Percentiles rank a stretch among this genome's conserved stretches.
Evolutionary conservation across 1,284 basidiomycete species (phyloP).

Genomic region (Rhodotorula glutinis): DNA sequence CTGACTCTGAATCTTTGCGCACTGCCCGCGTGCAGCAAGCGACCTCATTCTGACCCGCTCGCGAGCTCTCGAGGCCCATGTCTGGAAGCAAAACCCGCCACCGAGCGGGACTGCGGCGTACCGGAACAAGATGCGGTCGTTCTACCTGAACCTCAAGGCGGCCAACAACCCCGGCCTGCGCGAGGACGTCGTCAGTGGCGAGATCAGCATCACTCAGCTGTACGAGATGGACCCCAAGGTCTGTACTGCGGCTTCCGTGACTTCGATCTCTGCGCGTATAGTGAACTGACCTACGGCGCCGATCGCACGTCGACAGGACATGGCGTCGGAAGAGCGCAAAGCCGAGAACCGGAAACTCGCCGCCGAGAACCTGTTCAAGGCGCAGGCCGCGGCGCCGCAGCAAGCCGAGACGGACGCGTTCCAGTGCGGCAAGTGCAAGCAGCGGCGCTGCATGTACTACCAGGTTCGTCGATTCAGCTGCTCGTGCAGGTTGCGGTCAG

Average conservation of each 20-base stretch:
- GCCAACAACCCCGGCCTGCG: conserved; percentile 86
- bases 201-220: conserved; percentile 72
- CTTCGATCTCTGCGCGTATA: conserved; percentile 57
- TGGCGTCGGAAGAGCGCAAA: conserved; percentile 90
- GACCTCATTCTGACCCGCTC: conserved; percentile 32
- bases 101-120: conserved; percentile 55
- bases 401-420: conserved; percentile 95
- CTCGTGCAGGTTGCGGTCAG: neutral
- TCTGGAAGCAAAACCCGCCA: conserved; percentile 26
- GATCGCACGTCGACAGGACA: conserved; percentile 60
- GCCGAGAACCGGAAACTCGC: conserved; percentile 76
- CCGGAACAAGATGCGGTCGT: conserved; percentile 78
- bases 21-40: conserved; percentile 13
- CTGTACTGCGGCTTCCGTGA: conserved; percentile 57
- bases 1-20: conserved; percentile 20
- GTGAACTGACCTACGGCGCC: neutral
- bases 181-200: conserved; percentile 77
- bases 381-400: conserved; percentile 77
- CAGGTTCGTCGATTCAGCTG: conserved; percentile 52
- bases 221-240: conserved; percentile 38
- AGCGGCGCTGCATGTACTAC: conserved; percentile 85
- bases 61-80: conserved; percentile 30
- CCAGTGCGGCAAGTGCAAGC: conserved; percentile 82
- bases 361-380: conserved; percentile 85
- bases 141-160: conserved; percentile 91